Conservation (phyloP, 805 yeast genomes). For the Cyberlindnera mrakii region DNA sequence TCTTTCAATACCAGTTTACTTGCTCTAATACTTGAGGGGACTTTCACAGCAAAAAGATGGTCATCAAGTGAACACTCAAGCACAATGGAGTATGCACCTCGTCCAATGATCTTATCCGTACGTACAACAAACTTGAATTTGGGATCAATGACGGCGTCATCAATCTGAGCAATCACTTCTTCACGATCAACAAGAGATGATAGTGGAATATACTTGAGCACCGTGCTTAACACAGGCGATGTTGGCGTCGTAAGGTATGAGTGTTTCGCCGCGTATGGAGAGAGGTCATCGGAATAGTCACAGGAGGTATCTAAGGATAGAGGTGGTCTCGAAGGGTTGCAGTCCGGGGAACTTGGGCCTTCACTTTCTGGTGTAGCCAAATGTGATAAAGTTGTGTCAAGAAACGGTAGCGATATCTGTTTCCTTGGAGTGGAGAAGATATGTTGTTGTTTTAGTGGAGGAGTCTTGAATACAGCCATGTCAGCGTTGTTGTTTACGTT, state of each 20-base stretch:
- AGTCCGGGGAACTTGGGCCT: no score
- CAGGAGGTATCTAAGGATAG: no score
- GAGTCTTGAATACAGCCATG: conserved; percentile 3
- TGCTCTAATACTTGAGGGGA: conserved; percentile 12
- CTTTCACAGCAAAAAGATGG: conserved; percentile 14
- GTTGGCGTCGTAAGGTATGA: neutral
- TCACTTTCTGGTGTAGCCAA: no score
- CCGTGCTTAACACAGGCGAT: conserved; percentile 1
- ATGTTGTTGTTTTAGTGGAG: conserved; percentile 4
- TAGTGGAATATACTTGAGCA: conserved; percentile 1
- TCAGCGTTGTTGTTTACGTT: no score
- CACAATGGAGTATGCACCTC: conserved; percentile 19
- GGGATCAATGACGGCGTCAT: conserved; percentile 8
- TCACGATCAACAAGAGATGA: neutral
- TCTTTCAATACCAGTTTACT: conserved; percentile 15
- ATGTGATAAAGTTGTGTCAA: neutral
- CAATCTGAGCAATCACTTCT: conserved; percentile 1
- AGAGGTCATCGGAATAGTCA: no score
- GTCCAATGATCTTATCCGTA: conserved; percentile 8
- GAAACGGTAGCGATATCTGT: neutral
- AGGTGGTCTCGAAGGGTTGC: no score
- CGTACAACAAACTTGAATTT: conserved; percentile 3
- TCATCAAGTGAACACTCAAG: conserved; percentile 3
- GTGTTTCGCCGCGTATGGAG: no score
- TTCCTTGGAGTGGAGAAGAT: neutral